Evolutionary conservation across 2,329 filamentous ascomycete genomes (phyloP), one percentile per base, ranked within the genome.

Genomic region (Pseudogymnoascus sp.): DNA sequence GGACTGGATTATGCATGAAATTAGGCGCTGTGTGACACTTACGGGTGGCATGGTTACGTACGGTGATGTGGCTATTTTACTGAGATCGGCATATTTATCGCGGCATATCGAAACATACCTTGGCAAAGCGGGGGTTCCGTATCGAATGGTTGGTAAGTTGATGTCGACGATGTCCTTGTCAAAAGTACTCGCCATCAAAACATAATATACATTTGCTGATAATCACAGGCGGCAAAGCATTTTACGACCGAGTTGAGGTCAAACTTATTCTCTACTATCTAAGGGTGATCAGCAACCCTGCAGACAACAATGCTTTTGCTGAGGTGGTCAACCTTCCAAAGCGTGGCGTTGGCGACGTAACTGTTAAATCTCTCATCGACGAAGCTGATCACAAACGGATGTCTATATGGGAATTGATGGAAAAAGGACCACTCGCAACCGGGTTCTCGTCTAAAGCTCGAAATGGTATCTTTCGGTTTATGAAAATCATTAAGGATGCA

Each of bases 231-330:
- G 93, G 95, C 1, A 85, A 86, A 66, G 89, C 90, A 64, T 99
- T 99, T 73, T 97, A 96, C 71, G 95, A 99, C 68, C 86, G 95
- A 61, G 83, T 86, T 2, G 93, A 99, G 73, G 88, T 97, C 72
- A 96, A 95, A 74, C 82, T 91, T 6, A 74, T 97, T 0, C 76
- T 97, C 3, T 92, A 97, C 72, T 97, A 99, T 72, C 79, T 97
- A 13, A 85, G 92, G 33, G 88, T 96, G 3, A 86, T 97, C 33
- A 85, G 90, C 70, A 89, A 96, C 66, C 90, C 92, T 1, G 83
- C 90, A 53, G 93, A 96, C 72, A 96, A 93, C 69, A 93, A 97
- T 72, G 91, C 91, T 0, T 77, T 97, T 0, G 83, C 88, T 3
- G 84, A 91, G 33, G 86, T 97, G 63, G 87, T 97, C 71, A 97